Percentiles rank a stretch among this genome's conserved stretches.
These are phyloP conservation scores for Blastosporella zonata DNA, from an alignment of 1,284 basidiomycete species.

Conservation along the genomic window DNA sequence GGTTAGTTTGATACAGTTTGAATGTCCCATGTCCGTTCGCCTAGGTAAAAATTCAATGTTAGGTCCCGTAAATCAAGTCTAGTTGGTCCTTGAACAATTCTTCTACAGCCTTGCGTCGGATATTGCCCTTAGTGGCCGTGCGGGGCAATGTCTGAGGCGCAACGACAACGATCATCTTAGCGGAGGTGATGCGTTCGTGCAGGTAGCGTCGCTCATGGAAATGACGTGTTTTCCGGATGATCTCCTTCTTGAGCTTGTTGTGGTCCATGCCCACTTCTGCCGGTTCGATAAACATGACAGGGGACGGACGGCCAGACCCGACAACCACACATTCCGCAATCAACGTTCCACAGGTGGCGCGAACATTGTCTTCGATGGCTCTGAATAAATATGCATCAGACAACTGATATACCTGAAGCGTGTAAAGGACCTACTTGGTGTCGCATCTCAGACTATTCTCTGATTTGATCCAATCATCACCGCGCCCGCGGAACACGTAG, in stretches of 20 bases:
- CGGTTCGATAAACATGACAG: slow-evolving; percentile 60
- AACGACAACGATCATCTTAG: slow-evolving; percentile 56
- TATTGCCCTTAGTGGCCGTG: slow-evolving; percentile 62
- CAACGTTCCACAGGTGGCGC: slow-evolving; percentile 49
- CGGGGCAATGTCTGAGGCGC: slow-evolving; percentile 54
- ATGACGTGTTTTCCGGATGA: slow-evolving; percentile 57
- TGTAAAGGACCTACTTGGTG: slow-evolving; percentile 41
- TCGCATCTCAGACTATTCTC: slow-evolving; percentile 54
- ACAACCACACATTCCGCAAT: slow-evolving; percentile 64
- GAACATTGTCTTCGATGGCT: slow-evolving; percentile 65
- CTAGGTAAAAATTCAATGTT: slow-evolving; percentile 3
- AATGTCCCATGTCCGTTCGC: not conserved
- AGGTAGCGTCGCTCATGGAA: slow-evolving; percentile 65
- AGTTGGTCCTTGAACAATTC: slow-evolving; percentile 48
- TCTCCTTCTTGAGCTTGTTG: slow-evolving; percentile 56
- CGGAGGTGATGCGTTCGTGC: slow-evolving; percentile 59
- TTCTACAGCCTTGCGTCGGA: slow-evolving; percentile 62
- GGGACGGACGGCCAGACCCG: slow-evolving; percentile 61
- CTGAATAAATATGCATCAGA: slow-evolving; percentile 26
- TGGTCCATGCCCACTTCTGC: slow-evolving; percentile 41
- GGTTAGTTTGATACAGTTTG: not conserved
- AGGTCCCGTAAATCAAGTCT: slow-evolving; percentile 43
- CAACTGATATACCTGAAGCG: not conserved
- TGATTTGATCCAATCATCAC: slow-evolving; percentile 64
- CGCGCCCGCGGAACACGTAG: slow-evolving; percentile 52